Conservation (phyloP, 164 flowering plant species). For the Nymphaea colorata region DNA sequence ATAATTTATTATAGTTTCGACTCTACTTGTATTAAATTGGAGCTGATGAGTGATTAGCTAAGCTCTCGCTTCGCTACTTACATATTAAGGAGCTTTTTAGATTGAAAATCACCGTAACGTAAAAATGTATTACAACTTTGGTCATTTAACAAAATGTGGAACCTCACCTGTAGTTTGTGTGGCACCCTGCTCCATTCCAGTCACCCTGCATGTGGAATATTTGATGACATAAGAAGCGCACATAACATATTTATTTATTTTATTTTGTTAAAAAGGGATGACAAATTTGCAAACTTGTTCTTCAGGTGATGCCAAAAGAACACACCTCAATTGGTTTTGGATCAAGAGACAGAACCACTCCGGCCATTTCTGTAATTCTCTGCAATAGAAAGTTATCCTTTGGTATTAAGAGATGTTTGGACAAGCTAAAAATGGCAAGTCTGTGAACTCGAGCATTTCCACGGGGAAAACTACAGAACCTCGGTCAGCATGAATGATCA, state of each 20-base stretch:
- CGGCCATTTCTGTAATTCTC: constrained; percentile 99
- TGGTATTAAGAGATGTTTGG: background rate
- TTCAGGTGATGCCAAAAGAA: background rate
- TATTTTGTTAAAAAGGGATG: too few relatives aligned
- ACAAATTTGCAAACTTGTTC: too few relatives aligned
- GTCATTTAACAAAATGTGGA: background rate
- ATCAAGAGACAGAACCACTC: constrained; percentile 90
- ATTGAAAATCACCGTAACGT: too few relatives aligned
- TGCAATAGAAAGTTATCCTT: constrained; percentile 12
- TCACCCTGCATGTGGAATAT: constrained; percentile 47
- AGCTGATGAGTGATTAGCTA: too few relatives aligned
- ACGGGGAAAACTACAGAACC: background rate
- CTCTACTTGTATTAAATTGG: too few relatives aligned
- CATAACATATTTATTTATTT: too few relatives aligned
- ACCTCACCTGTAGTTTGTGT: constrained; percentile 82
- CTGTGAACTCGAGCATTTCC: background rate
- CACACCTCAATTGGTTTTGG: constrained; percentile 95
- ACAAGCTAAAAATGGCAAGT: background rate
- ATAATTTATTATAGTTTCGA: too few relatives aligned
- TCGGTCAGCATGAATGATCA: background rate
- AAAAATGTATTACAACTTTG: too few relatives aligned
- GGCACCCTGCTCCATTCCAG: constrained; percentile 99
- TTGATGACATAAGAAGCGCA: background rate
- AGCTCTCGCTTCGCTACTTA: too few relatives aligned
- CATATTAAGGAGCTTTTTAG: too few relatives aligned